Conservation (phyloP, 306 rosid species). For the Quercus wislizeni region DNA sequence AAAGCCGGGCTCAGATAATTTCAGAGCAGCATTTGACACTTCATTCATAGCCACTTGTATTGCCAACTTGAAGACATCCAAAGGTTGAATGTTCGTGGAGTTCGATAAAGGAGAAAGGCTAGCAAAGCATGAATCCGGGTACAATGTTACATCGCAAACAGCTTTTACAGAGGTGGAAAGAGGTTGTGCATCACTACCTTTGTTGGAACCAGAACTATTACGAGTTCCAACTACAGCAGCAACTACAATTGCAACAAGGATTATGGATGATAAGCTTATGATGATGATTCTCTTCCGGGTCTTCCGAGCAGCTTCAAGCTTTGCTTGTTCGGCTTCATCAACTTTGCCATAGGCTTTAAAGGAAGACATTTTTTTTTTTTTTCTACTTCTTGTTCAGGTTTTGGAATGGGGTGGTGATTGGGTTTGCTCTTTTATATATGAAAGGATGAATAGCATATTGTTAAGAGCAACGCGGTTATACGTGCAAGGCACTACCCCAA, state of each 20-base stretch:
- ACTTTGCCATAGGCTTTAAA: slow-evolving; percentile 51
- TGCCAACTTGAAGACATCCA: slow-evolving; percentile 44
- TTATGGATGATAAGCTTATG: slow-evolving; percentile 45
- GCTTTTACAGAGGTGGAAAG: slow-evolving; percentile 53
- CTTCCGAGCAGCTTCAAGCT: slow-evolving; percentile 41
- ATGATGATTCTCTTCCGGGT: slow-evolving; percentile 50
- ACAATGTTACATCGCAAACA: slow-evolving; percentile 63
- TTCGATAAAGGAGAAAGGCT: slow-evolving; percentile 36
- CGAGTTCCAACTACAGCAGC: slow-evolving; percentile 43
- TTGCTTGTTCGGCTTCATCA: slow-evolving; percentile 47
- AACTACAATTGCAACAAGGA: slow-evolving; percentile 41
- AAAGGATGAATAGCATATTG: background rate
- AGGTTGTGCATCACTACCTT: background rate
- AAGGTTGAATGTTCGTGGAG: slow-evolving; percentile 42
- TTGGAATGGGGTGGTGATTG: background rate
- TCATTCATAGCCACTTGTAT: slow-evolving; percentile 45
- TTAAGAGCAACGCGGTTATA: slow-evolving; percentile 28
- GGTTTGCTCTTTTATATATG: background rate
- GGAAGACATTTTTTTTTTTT: slow-evolving; percentile 28
- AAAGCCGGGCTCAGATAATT: slow-evolving; percentile 32
- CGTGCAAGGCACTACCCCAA: slow-evolving; percentile 37
- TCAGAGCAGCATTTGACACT: slow-evolving; percentile 30
- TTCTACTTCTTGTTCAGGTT: background rate
- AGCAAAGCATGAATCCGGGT: slow-evolving; percentile 47
- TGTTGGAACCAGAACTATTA: background rate